Conservation (phyloP, 2,329 filamentous ascomycete genomes). For the Leptographium lundbergii region DNA sequence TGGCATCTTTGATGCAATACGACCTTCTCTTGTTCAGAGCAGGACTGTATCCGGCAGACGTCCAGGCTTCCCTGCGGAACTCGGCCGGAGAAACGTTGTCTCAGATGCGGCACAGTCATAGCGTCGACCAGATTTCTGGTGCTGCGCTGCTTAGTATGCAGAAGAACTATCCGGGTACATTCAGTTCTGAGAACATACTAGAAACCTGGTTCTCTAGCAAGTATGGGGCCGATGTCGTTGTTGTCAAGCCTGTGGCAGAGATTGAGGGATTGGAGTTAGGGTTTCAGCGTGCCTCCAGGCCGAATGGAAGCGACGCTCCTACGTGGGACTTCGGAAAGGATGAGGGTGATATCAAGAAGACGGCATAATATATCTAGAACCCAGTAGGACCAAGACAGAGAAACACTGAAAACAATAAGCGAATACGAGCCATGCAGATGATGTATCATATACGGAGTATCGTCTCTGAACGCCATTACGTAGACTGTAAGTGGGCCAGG, state of each 20-base stretch:
- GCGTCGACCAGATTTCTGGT: constrained; percentile 51
- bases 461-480: not conserved
- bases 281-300: constrained; percentile 24
- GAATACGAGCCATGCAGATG: no score
- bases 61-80: constrained; percentile 38
- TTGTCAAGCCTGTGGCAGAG: constrained; percentile 26
- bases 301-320: not conserved
- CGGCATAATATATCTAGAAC: not conserved
- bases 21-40: constrained; percentile 51
- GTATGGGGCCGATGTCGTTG: constrained; percentile 25
- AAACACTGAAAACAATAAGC: no score
- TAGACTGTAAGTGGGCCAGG: no score
- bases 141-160: constrained; percentile 44
- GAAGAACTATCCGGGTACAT: constrained; percentile 37
- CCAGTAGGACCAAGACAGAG: no score
- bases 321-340: not conserved
- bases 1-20: constrained; percentile 53
- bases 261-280: constrained; percentile 28
- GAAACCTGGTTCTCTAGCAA: constrained; percentile 34
- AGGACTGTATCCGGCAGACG: constrained; percentile 39
- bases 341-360: not conserved
- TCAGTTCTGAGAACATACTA: constrained; percentile 31
- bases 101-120: constrained; percentile 42
- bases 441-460: no score
- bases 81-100: constrained; percentile 36